Percentiles rank a stretch among this genome's conserved stretches.
phyloP scores from a whole-genome alignment of 805 yeast genomes.

The Sugiyamaella qingdaonensis region DNA sequence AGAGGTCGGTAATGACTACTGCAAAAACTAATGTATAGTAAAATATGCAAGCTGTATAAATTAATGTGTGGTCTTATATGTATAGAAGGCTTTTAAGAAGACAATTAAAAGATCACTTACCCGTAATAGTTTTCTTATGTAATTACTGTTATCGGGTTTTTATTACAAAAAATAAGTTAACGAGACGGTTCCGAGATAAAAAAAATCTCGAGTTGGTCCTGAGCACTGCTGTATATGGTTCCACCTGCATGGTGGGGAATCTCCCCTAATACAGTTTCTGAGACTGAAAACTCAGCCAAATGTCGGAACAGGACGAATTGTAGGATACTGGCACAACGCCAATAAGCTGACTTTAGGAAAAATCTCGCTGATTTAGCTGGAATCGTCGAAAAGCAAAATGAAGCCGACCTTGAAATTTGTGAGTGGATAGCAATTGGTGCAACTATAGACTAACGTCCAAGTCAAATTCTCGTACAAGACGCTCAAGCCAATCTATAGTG shows the following conservation, averaged over 20 bases:
- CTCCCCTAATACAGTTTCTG: background rate
- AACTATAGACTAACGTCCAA: background rate
- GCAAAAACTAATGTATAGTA: constrained; percentile 22
- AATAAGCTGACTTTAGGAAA: constrained; percentile 48
- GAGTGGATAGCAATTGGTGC: constrained; percentile 5
- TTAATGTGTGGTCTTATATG: too few relatives aligned
- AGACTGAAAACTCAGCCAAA: background rate
- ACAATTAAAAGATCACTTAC: too few relatives aligned
- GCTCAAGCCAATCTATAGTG: constrained; percentile 53
- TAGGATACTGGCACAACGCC: constrained; percentile 80
- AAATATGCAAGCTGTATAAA: background rate
- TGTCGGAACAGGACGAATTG: background rate
- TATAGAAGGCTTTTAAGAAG: too few relatives aligned
- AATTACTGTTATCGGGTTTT: too few relatives aligned
- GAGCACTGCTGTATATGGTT: background rate
- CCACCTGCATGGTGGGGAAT: background rate
- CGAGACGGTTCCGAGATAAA: too few relatives aligned
- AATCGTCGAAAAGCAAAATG: constrained; percentile 24
- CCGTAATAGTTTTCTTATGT: too few relatives aligned
- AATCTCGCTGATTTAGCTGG: constrained; percentile 21
- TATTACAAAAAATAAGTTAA: too few relatives aligned
- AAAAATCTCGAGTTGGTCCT: too few relatives aligned
- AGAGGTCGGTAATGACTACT: background rate
- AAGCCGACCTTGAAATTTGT: constrained; percentile 26
- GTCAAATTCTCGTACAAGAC: constrained; percentile 26